phyloP scores from a whole-genome alignment of 2,329 filamentous ascomycete genomes.

The Stromatinia cepivora region DNA sequence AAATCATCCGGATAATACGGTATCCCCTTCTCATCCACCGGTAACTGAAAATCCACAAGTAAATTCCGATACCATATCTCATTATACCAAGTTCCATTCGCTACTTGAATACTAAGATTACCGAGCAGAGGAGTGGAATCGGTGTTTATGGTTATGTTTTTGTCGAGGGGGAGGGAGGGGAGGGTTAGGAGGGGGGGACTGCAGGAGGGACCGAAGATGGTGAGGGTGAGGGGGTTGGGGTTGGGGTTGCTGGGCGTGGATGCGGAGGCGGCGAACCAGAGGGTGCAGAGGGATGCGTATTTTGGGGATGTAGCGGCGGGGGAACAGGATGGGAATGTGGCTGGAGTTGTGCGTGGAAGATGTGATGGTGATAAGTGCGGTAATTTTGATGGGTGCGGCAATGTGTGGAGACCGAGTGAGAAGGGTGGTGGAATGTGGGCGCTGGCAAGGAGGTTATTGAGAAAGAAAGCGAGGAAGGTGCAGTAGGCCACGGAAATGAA shows the following conservation, averaged over 20 bases:
- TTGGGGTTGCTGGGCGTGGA: not conserved
- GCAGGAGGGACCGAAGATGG: not conserved
- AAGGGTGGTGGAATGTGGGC: not conserved
- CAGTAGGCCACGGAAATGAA: not conserved
- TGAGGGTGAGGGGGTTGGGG: not conserved
- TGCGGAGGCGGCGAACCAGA: not conserved
- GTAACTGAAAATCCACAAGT: not conserved
- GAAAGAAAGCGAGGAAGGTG: not conserved
- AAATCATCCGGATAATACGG: not conserved
- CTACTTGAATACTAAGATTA: not conserved
- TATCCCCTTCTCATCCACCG: not conserved
- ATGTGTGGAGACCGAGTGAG: not conserved
- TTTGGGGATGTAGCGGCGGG: not conserved
- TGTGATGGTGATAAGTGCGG: not conserved
- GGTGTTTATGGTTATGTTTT: not conserved
- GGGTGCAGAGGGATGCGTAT: not conserved
- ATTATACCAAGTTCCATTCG: not conserved
- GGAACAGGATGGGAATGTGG: not conserved
- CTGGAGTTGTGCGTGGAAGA: not conserved
- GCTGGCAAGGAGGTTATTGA: not conserved
- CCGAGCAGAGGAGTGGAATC: not conserved
- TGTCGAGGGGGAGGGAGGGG: not conserved
- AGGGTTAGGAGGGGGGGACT: not conserved
- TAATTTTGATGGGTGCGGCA: not conserved
- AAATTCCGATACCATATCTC: not conserved